A percentile compares a stretch with the other conserved stretches of the same genome.
These are phyloP conservation scores for Globisporangium canariense DNA, from an alignment of 352 stramenopile genomes.

Conservation along the genomic window DNA sequence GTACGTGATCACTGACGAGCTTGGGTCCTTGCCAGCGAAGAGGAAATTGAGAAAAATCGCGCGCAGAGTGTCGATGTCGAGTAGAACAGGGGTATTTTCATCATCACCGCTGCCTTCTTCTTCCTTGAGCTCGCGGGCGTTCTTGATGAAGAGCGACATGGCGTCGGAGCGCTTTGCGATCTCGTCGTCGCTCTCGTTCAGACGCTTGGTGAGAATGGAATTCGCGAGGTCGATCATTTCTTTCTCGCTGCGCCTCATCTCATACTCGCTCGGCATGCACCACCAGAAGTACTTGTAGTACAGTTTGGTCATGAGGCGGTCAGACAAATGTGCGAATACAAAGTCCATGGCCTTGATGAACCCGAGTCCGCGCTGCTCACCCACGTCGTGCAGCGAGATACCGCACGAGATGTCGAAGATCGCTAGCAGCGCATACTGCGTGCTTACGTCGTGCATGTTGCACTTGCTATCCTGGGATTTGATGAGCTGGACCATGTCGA, in stretches of 20 bases:
- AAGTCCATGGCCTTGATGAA: slow-evolving; percentile 50
- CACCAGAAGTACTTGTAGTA: slow-evolving; percentile 28
- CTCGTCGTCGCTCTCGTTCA: no score
- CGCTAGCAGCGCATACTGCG: slow-evolving; percentile 7
- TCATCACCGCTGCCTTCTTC: neutral
- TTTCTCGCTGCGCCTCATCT: slow-evolving; percentile 12
- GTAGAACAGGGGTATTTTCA: no score
- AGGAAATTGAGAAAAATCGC: slow-evolving; percentile 7
- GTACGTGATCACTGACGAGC: neutral
- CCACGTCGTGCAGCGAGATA: slow-evolving; percentile 27
- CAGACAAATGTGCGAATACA: slow-evolving; percentile 40
- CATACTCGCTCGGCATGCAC: slow-evolving; percentile 7
- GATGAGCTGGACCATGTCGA: slow-evolving; percentile 9
- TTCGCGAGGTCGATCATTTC: slow-evolving; percentile 27
- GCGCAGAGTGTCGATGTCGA: neutral
- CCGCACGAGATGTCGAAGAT: slow-evolving; percentile 63
- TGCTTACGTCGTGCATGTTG: no score
- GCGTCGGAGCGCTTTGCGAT: no score
- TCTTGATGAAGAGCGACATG: no score
- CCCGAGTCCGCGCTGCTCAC: slow-evolving; percentile 21
- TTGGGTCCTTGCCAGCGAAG: neutral
- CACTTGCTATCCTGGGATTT: neutral
- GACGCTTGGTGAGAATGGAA: slow-evolving; percentile 24
- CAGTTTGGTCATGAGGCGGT: slow-evolving; percentile 41
- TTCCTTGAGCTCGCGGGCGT: no score